Conservation (phyloP, 2,329 filamentous ascomycete species). For the Fusarium sp. region DNA sequence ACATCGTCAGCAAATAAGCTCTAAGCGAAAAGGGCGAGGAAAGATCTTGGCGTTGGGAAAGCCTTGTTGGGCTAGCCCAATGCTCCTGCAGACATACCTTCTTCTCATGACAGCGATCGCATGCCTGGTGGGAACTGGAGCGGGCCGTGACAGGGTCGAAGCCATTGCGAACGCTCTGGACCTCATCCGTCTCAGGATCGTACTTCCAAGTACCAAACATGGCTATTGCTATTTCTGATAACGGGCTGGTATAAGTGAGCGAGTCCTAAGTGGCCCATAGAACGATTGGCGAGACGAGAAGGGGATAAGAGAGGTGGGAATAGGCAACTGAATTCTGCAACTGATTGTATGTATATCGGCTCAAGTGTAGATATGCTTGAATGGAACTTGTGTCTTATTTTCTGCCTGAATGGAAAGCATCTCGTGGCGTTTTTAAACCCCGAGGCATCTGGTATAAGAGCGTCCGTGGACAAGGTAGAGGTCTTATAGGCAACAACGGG, state of each 20-base stretch:
- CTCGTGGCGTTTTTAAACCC: constrained; percentile 31
- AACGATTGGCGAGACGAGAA: background rate
- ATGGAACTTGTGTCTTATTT: constrained; percentile 7
- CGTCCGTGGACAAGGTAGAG: background rate
- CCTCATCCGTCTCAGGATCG: constrained; percentile 50
- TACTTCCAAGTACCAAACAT: constrained; percentile 54
- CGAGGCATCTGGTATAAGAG: constrained; percentile 12
- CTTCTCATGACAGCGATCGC: constrained; percentile 51
- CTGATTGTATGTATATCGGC: background rate
- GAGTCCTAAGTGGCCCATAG: constrained; percentile 19
- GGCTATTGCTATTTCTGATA: constrained; percentile 31
- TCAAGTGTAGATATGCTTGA: constrained; percentile 8
- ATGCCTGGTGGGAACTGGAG: constrained; percentile 51
- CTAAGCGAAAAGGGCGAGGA: background rate
- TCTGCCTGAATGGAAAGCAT: constrained; percentile 32
- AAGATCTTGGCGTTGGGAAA: background rate
- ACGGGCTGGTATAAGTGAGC: background rate
- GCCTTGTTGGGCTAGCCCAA: background rate
- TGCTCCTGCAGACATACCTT: constrained; percentile 42
- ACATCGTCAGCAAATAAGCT: constrained; percentile 13
- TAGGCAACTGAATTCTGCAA: constrained; percentile 12
- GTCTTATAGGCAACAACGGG: constrained; percentile 33
- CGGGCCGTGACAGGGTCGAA: constrained; percentile 51
- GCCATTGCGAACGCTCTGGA: constrained; percentile 49
- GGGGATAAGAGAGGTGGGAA: background rate